Evolutionary conservation across 2,329 filamentous ascomycete species (phyloP).

Genomic region (Dactylellina haptotyla): DNA sequence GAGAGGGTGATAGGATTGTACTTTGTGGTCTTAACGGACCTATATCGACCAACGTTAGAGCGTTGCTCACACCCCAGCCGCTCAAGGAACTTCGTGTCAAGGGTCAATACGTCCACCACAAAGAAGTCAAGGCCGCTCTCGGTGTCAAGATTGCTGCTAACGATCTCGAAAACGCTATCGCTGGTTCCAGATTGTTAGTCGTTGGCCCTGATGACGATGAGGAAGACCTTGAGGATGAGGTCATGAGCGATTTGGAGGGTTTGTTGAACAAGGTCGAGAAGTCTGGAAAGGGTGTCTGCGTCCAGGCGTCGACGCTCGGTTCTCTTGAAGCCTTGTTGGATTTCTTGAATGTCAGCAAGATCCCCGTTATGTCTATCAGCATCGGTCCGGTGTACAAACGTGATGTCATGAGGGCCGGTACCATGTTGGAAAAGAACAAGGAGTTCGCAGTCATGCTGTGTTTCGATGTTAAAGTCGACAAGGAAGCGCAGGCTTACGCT

Average conservation of each 20-base stretch:
- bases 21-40: slow-evolving; percentile 96
- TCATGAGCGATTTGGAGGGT: slow-evolving; percentile 91
- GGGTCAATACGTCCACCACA: slow-evolving; percentile 91
- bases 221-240: slow-evolving; percentile 94
- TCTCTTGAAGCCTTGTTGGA: slow-evolving; percentile 95
- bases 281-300: slow-evolving; percentile 91
- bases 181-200: slow-evolving; percentile 91
- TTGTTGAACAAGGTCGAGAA: slow-evolving; percentile 91
- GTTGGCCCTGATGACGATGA: slow-evolving; percentile 96
- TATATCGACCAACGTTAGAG: slow-evolving; percentile 94
- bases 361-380: slow-evolving; percentile 95
- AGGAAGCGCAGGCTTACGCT: slow-evolving; percentile 89
- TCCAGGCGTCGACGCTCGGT: slow-evolving; percentile 96
- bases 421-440: slow-evolving; percentile 60
- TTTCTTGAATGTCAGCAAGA: slow-evolving; percentile 95
- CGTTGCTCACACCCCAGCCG: slow-evolving; percentile 88
- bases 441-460: slow-evolving; percentile 90
- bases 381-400: slow-evolving; percentile 98
- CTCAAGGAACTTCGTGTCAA: slow-evolving; percentile 95
- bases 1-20: slow-evolving; percentile 93
- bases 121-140: slow-evolving; percentile 96
- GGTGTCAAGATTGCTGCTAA: slow-evolving; percentile 99
- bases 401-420: slow-evolving; percentile 91
- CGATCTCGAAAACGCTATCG: slow-evolving; percentile 93
- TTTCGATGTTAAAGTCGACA: slow-evolving; percentile 99